Conservation (phyloP, 257 asterid genomes). For the Hygrophila difformis region DNA sequence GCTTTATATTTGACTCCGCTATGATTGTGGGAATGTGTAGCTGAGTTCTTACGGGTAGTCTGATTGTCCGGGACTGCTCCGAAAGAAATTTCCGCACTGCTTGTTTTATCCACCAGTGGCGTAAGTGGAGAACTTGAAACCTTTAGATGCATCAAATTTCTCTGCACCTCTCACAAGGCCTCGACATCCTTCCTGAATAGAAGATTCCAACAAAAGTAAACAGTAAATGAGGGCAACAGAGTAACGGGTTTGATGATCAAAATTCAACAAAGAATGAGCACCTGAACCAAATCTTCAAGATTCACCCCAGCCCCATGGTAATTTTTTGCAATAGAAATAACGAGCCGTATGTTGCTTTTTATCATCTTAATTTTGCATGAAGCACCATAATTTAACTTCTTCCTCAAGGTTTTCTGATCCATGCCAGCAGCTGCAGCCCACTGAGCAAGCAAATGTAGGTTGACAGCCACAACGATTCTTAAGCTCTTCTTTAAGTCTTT, state of each 20-base stretch:
- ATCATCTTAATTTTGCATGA: conserved; percentile 88
- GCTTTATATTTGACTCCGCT: not conserved
- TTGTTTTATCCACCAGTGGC: conserved; percentile 99
- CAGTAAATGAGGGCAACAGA: not conserved
- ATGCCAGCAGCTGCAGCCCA: conserved; percentile 96
- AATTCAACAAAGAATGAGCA: conserved; percentile 12
- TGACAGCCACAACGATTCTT: conserved; percentile 44
- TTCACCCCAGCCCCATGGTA: conserved; percentile 91
- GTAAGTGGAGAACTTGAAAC: conserved; percentile 90
- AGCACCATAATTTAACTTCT: conserved; percentile 62
- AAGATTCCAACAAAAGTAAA: conserved; percentile 2
- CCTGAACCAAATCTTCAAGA: conserved; percentile 98
- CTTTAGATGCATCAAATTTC: conserved; percentile 84
- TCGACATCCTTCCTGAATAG: conserved; percentile 95
- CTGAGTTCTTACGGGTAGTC: conserved; percentile 49
- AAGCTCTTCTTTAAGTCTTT: conserved; percentile 69
- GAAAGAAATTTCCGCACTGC: conserved; percentile 68
- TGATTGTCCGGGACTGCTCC: conserved; percentile 57
- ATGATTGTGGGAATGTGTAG: not conserved
- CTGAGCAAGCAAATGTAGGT: conserved; percentile 63
- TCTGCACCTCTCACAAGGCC: conserved; percentile 88
- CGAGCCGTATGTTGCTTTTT: conserved; percentile 84
- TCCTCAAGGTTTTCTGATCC: conserved; percentile 72
- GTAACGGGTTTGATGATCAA: not conserved
- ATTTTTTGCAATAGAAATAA: conserved; percentile 87